These are phyloP conservation scores for Glonium stellatum DNA, from an alignment of 495 filamentous ascomycete species.

Conservation along the genomic window DNA sequence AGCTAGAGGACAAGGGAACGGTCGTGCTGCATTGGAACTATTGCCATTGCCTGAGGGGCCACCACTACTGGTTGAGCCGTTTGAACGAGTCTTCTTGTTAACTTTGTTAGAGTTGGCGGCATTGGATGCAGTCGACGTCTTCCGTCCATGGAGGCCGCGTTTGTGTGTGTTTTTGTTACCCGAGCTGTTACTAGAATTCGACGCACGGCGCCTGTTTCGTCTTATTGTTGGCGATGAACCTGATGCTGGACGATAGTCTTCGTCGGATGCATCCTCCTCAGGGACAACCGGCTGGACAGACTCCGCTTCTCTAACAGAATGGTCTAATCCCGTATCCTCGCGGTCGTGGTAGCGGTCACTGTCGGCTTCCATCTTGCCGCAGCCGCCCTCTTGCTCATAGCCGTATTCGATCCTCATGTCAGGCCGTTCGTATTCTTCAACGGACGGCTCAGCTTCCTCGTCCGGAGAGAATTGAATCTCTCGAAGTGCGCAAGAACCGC, in stretches of 20 bases:
- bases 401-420: slow-evolving; percentile 21
- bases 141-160: slow-evolving; percentile 9
- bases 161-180: slow-evolving; percentile 2
- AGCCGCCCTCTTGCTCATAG: slow-evolving; percentile 14
- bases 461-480: slow-evolving; percentile 29
- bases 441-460: slow-evolving; percentile 15
- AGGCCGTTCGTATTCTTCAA: slow-evolving; percentile 14
- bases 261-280: slow-evolving; percentile 19
- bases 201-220: slow-evolving; percentile 13
- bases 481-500: slow-evolving; percentile 16
- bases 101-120: not conserved
- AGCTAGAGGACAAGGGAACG: slow-evolving; percentile 74
- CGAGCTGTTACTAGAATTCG: slow-evolving; percentile 17
- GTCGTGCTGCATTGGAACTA: slow-evolving; percentile 38
- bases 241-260: slow-evolving; percentile 21
- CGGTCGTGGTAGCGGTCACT: slow-evolving; percentile 7
- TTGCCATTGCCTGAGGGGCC: not conserved
- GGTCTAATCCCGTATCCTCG: slow-evolving; percentile 17
- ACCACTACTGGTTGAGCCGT: slow-evolving; percentile 4
- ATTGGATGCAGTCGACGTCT: slow-evolving; percentile 2
- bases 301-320: slow-evolving; percentile 23
- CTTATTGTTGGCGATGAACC: not conserved
- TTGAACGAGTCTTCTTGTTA: slow-evolving; percentile 7
- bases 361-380: slow-evolving; percentile 4
- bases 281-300: slow-evolving; percentile 18